A percentile compares a stretch with the other conserved stretches of the same genome.
Conservation (phyloP, 2,329 filamentous ascomycete genomes). For the Microsporum canis region DNA sequence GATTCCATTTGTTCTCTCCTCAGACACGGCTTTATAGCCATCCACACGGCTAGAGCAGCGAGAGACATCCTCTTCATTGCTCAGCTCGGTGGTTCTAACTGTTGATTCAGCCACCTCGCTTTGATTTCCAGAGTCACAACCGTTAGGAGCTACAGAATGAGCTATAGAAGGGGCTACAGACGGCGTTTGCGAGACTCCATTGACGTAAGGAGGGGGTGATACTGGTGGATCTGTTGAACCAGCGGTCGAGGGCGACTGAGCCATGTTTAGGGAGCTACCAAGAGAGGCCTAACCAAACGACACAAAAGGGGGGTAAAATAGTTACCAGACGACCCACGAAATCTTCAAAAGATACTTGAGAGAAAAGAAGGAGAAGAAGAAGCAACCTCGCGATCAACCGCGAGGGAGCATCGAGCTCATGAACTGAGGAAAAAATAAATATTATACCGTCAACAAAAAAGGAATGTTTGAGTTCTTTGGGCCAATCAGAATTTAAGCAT, state of each 20-base stretch:
- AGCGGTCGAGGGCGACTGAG: not conserved
- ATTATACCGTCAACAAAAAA: not conserved
- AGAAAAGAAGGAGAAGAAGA: not conserved
- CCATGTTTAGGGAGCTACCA: slow-evolving; percentile 2
- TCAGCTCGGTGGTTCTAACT: not conserved
- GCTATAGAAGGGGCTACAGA: not conserved
- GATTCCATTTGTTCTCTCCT: not conserved
- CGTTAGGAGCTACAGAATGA: not conserved
- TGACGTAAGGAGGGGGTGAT: not conserved
- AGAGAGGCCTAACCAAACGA: not conserved
- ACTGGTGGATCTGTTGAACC: not conserved
- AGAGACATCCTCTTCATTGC: not conserved
- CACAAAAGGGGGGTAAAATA: not conserved
- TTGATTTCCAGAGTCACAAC: not conserved
- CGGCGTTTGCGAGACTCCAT: not conserved
- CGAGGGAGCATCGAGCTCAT: slow-evolving; percentile 3
- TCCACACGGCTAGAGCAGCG: not conserved
- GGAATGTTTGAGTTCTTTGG: not conserved
- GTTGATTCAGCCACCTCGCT: not conserved
- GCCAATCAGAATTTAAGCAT: not conserved
- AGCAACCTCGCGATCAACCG: slow-evolving; percentile 4
- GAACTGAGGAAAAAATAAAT: not conserved
- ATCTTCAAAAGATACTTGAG: not conserved
- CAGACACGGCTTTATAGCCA: not conserved
- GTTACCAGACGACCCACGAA: not conserved